Evolutionary conservation across 768 basidiomycete genomes (phyloP), one percentile per base, ranked within the genome.

Genomic region (Psilocybe cyanescens): DNA sequence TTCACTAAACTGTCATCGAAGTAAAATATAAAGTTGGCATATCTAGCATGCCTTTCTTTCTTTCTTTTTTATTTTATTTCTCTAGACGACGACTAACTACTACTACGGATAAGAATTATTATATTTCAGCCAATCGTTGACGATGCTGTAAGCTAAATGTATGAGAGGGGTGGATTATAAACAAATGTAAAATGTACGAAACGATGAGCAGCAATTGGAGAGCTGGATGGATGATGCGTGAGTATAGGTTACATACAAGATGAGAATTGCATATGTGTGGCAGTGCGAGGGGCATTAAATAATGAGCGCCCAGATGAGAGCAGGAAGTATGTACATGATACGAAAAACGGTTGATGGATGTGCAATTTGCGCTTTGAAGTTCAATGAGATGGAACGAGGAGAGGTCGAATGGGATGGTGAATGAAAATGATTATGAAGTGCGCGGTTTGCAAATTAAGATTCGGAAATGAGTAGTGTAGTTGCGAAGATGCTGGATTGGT

Each of bases 201-300:
- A 53, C n/a, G 50, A 45, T 24, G 44, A 37, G n/a, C 53, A 11
- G 28, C 37, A 17, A 5, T 12, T n/a, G 55, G 19, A 17, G 29
- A 28, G 31, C 39, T 24, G 47, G 7, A 30, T 60, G 8, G 31
- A 35, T 35, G 33, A 35, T 35, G 33, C 33, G 57, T n/a, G 14
- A 37, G 31, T 59, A 31, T 31, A 14, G 39, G 53, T 50, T 68
- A 65, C 64, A 65, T 67, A 65, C 66, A 65, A 57, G 50, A 53
- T 60, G 41, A 48, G 33, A 3, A 7, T 35, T 35, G 33, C 33
- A 35, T 35, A 35, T 58, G 49, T 55, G 56, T 54, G 51, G 37
- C 53, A 55, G 35, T 59, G 57, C 29, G 31, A 57, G 33, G n/a
- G 29, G 16, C 9, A 19, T 52, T 6, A 31, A 52, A 30, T 28